Conservation (phyloP, 108 stramenopile genomes). For the Pseudonitzschia multiseries region DNA sequence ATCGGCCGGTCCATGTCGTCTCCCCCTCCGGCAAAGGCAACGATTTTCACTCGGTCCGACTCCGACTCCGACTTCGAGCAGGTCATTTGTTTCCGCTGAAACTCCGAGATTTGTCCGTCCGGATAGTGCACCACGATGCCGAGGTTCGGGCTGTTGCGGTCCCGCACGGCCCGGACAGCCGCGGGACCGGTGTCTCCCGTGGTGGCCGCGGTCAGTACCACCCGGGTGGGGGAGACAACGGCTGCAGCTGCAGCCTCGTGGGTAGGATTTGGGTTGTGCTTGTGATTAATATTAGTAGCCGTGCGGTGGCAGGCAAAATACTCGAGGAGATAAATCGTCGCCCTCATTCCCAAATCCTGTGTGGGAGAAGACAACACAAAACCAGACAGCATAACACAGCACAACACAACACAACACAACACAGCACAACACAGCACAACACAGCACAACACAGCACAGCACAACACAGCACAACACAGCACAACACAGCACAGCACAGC, state of each 20-base stretch:
- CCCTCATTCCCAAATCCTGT: conserved; percentile 78
- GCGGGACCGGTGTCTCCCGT: conserved; percentile 95
- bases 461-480: too few species aligned
- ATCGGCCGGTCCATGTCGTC: conserved; percentile 94
- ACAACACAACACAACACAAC: neutral
- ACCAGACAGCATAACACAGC: too few species aligned
- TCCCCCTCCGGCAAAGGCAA: conserved; percentile 82
- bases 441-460: too few species aligned
- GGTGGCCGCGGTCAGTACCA: conserved; percentile 72
- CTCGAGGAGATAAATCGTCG: conserved; percentile 57
- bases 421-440: too few species aligned
- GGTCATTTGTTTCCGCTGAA: conserved; percentile 88
- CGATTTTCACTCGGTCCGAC: conserved; percentile 55
- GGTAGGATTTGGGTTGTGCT: too few species aligned
- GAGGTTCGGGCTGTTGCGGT: conserved; percentile 55
- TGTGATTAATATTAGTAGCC: too few species aligned
- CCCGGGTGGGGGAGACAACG: too few species aligned
- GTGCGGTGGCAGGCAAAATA: conserved; percentile 56
- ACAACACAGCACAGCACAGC: too few species aligned
- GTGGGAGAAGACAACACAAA: neutral
- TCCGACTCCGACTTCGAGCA: conserved; percentile 41
- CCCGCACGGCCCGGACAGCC: conserved; percentile 79
- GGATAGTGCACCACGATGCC: conserved; percentile 85
- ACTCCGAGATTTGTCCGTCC: conserved; percentile 74
- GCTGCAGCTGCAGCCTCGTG: too few species aligned